Percentiles rank a stretch among this genome's conserved stretches.
Conservation (phyloP, 1,139 yeast species). For the Debaryomyces subglobosus region DNA sequence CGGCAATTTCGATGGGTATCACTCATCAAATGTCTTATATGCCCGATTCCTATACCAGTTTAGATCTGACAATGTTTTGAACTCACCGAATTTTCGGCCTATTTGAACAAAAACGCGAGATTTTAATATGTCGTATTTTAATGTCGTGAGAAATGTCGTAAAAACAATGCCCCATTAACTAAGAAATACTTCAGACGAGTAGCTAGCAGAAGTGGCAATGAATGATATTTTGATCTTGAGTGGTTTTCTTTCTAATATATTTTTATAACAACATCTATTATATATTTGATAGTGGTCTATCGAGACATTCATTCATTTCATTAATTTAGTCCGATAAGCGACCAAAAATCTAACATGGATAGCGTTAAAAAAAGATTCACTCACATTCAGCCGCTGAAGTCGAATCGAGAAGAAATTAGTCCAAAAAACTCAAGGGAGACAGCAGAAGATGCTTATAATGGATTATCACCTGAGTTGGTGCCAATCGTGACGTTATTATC, state of each 20-base stretch:
- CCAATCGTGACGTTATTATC: slow-evolving; percentile 75
- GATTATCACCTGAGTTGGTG: slow-evolving; percentile 64
- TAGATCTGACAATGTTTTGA: not conserved
- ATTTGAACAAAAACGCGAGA: not conserved
- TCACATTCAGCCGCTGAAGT: not conserved
- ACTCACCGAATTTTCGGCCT: not conserved
- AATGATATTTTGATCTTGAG: not conserved
- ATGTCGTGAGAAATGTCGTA: not conserved
- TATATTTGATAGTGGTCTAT: not conserved
- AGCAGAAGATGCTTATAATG: slow-evolving; percentile 19
- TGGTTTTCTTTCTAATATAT: not conserved
- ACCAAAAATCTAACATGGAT: not conserved
- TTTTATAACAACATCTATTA: not conserved
- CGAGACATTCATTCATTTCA: slow-evolving; percentile 5
- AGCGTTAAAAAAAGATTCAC: slow-evolving; percentile 5
- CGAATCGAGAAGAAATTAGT: not conserved
- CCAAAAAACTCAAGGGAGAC: not conserved
- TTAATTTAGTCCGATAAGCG: not conserved
- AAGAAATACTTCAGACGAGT: not conserved
- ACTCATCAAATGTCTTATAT: not conserved
- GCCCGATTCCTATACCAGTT: not conserved
- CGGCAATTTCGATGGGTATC: not conserved
- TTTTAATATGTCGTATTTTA: not conserved
- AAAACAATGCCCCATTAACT: slow-evolving; percentile 1
- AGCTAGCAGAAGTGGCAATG: not conserved